Conservation (phyloP, 306 rosid species). For the Lotus japonicus region DNA sequence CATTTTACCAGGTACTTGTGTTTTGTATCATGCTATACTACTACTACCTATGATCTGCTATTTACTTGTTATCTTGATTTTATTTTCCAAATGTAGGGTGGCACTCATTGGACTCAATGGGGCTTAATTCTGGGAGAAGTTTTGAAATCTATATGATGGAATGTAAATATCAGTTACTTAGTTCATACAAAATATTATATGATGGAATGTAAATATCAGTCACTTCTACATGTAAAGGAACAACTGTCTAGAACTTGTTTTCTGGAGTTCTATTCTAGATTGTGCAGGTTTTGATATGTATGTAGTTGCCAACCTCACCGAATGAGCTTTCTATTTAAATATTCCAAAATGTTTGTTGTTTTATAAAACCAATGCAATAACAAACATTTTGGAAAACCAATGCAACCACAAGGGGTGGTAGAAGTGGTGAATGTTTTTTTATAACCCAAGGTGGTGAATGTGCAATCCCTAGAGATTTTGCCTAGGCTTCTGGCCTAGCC, state of each 20-base stretch:
- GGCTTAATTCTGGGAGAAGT: constrained; percentile 87
- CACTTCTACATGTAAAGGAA: not conserved
- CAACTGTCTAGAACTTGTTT: not conserved
- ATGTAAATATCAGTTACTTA: not conserved
- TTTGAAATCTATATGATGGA: constrained; percentile 42
- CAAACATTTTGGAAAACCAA: too few relatives aligned
- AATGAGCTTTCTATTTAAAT: too few relatives aligned
- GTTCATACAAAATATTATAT: not conserved
- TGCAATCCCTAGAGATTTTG: too few relatives aligned
- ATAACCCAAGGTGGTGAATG: too few relatives aligned
- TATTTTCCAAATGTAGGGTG: constrained; percentile 58
- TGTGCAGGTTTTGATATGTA: not conserved
- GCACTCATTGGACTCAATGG: constrained; percentile 96
- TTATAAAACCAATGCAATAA: too few relatives aligned
- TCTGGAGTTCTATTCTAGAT: not conserved
- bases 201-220: not conserved
- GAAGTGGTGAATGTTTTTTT: too few relatives aligned
- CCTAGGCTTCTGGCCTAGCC: too few relatives aligned
- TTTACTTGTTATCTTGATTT: not conserved
- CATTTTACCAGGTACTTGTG: constrained; percentile 67
- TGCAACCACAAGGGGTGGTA: too few relatives aligned
- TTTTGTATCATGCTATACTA: not conserved
- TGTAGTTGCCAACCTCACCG: not conserved
- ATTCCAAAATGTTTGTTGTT: too few relatives aligned
- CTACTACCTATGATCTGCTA: not conserved